Base-by-base conservation (phyloP, 2,329 filamentous ascomycete genomes). In the Pseudogymnoascus sp. region DNA sequence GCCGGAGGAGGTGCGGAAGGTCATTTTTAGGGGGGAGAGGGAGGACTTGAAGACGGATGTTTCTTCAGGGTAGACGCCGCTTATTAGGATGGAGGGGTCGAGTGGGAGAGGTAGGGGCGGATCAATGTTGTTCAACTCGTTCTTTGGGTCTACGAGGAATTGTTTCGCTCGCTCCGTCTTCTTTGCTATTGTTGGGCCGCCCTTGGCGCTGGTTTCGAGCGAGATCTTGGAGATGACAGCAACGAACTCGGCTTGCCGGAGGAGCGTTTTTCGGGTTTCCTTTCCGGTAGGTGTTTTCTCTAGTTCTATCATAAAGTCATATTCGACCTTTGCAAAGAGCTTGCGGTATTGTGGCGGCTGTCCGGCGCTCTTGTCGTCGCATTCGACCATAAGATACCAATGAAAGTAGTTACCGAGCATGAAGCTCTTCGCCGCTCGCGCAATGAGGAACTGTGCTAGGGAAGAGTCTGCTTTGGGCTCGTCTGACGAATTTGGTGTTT, bases 341-440 rank as follows among this genome's bases (percentile, higher is more conserved):
- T 90, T 90, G 53, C 90, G 88, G 72, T 93, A 89, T 64, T 87
- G 86, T 4, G 85, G 80, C 21, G 86, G 83, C 69, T 93, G 90
- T 47, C 91, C 88, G 3, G 86, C 85, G 68, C 89, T 92, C 65
- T 71, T 70, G 44, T 82, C 80, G 73, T 97, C 93, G 69, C 93
- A 96, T 76, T 99, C 96, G 1, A 99, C 95, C 87, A 97, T 97
- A 2, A 99, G 82, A 75, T 97, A 99, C 95, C 95, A 99, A 74
- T 97, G 91, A 62, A 99, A 85, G 76, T 96, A 96, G 73, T 96
- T 99, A 31, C 93, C 95, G 1, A 99, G 82, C 65, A 89, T 88
- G 71, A 97, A 90, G 72, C 96, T 97, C 66, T 88, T 86, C 13
- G 90, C 89, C 3, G 95, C 96, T 36, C 95, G 85, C 1, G 89